Evolutionary conservation across 768 basidiomycete species (phyloP), one percentile per base, ranked within the genome.

Genomic region (Sporobolomyces pararoseus): DNA sequence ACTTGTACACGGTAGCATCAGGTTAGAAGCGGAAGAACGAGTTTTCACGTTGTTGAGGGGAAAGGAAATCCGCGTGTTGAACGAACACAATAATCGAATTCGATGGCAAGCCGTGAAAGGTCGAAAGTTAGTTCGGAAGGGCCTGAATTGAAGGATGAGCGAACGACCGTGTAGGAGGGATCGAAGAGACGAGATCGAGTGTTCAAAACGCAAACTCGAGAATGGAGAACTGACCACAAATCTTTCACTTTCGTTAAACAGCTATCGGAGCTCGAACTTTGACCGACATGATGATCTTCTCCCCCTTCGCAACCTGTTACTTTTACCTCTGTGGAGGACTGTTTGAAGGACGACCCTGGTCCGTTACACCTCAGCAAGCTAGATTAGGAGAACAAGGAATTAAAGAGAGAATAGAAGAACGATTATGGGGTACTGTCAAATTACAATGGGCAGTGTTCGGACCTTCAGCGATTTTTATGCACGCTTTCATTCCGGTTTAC

Each of bases 291-390:
- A 17, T 57, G 34, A 14, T 73, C 64, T 75, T 75, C 52, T 61
- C 71, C 3, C 75, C 75, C 5, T 68, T 73, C 61, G 66, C 71
- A 25, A 75, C 75, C 32, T 70, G 53, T 27, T 65, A 70, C 47
- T 75, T 75, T 60, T 75, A 72, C 65, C 39, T 35, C 47, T 42
- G 59, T 29, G 29, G 65, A 27, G 73, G 73, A 9, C n/a, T 50
- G 16, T 50, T 69, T 17, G 69, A 74, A 46, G 52, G 60, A 16
- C 65, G 73, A 14, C 66, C 68, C 0, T 53, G 63, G 44, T 49
- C 27, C 0, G 46, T 54, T 4, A 21, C 61, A 1, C 29, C 25
- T 39, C 21, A 2, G 3, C 47, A 10, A 2, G 17, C 34, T 25
- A 29, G 31, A 23, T 21, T 16, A 14, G 49, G 44, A 3, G 34